Conservation (phyloP, 1,284 basidiomycete genomes). For the Kwoniella shivajii region DNA sequence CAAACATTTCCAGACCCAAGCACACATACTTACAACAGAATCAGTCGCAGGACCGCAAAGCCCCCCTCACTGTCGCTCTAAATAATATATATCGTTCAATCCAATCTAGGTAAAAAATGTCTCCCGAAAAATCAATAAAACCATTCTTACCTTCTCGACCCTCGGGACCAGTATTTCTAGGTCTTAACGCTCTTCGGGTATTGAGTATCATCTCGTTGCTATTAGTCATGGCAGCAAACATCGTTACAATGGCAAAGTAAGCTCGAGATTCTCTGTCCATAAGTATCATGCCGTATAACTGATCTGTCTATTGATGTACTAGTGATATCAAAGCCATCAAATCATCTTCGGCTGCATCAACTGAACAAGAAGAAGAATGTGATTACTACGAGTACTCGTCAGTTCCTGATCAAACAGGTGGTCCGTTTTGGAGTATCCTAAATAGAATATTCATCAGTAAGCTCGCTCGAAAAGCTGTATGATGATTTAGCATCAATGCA, state of each 20-base stretch:
- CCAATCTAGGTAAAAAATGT: constrained; percentile 4
- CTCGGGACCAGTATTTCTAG: constrained; percentile 63
- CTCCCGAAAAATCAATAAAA: constrained; percentile 22
- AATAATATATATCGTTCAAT: neutral
- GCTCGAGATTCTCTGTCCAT: constrained; percentile 17
- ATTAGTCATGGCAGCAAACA: constrained; percentile 70
- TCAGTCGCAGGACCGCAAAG: neutral
- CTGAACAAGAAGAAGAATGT: constrained; percentile 55
- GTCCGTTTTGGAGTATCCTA: constrained; percentile 81
- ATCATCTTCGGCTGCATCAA: constrained; percentile 8
- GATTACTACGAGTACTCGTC: constrained; percentile 73
- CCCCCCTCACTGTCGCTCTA: neutral
- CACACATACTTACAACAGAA: neutral
- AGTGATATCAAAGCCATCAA: constrained; percentile 68
- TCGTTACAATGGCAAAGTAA: constrained; percentile 71
- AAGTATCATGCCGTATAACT: neutral
- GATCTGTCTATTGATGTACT: neutral
- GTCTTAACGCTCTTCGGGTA: constrained; percentile 72
- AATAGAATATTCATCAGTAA: constrained; percentile 72
- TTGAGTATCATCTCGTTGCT: constrained; percentile 76
- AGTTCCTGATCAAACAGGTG: constrained; percentile 81
- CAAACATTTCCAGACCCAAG: too few relatives aligned
- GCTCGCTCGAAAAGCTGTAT: constrained; percentile 8
- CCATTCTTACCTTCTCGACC: constrained; percentile 37
- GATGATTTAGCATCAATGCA: neutral